These are phyloP conservation scores for Fusarium lyarnte DNA, from an alignment of 2,329 filamentous ascomycete species.

Conservation along the genomic window DNA sequence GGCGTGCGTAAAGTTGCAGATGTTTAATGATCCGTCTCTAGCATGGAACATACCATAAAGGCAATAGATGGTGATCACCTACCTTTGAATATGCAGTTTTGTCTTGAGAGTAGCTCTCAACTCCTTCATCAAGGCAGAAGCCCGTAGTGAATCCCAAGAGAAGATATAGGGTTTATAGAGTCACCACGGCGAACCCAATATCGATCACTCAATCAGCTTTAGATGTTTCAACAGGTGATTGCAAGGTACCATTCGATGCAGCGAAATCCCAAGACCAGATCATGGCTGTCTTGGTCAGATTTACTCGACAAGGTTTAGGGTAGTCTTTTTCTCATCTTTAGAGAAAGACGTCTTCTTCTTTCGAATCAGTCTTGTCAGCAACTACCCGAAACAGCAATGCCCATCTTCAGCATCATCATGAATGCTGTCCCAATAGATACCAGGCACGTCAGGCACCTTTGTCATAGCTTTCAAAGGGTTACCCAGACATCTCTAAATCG, in stretches of 20 bases:
- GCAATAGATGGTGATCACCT: too few relatives aligned
- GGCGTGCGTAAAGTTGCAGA: not conserved
- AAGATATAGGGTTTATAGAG: not conserved
- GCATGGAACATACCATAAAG: not conserved
- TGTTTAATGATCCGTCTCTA: not conserved
- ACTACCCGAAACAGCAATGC: not conserved
- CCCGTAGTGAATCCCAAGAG: accelerated
- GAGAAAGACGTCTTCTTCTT: not conserved
- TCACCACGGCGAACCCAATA: not conserved
- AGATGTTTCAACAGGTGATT: accelerated
- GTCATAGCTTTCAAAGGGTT: not conserved
- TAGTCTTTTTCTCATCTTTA: not conserved
- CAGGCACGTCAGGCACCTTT: accelerated
- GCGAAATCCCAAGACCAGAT: too few relatives aligned
- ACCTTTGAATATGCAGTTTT: not conserved
- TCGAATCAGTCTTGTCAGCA: not conserved
- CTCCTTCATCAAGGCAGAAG: not conserved
- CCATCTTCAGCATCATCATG: too few relatives aligned
- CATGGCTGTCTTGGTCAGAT: not conserved
- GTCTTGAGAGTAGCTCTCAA: not conserved
- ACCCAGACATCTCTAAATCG: not conserved
- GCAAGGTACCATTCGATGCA: not conserved
- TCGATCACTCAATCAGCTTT: not conserved
- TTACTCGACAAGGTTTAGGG: not conserved
- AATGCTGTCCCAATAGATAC: accelerated